Evolutionary conservation across 2,329 filamentous ascomycete species (phyloP).

Genomic region (Fusarium nanum): DNA sequence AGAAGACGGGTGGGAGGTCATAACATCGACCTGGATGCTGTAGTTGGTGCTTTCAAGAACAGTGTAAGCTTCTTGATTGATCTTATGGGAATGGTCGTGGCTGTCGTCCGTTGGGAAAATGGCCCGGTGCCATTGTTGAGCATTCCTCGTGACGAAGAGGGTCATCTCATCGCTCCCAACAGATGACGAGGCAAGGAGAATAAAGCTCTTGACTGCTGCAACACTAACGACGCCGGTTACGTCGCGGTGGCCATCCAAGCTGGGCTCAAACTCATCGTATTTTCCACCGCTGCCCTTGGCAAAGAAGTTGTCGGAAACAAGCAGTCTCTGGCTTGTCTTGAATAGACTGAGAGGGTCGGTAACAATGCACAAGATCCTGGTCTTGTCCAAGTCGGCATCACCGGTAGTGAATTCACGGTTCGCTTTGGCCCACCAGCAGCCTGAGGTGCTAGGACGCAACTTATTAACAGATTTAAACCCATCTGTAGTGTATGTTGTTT

Average conservation of each 20-base stretch:
- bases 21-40: slow-evolving; percentile 95
- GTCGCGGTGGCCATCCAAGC: slow-evolving; percentile 77
- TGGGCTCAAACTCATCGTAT: slow-evolving; percentile 77
- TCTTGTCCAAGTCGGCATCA: slow-evolving; percentile 70
- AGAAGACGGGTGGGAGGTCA: slow-evolving; percentile 72
- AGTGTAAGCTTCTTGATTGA: slow-evolving; percentile 90
- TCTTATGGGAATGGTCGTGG: slow-evolving; percentile 72
- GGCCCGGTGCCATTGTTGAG: slow-evolving; percentile 87
- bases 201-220: slow-evolving; percentile 84
- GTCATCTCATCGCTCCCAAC: slow-evolving; percentile 88
- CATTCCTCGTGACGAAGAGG: slow-evolving; percentile 88
- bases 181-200: slow-evolving; percentile 85
- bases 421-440: slow-evolving; percentile 89
- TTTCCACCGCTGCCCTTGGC: slow-evolving; percentile 57
- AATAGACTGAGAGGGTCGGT: slow-evolving; percentile 77
- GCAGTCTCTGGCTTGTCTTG: slow-evolving; percentile 79
- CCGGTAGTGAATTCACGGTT: slow-evolving; percentile 79
- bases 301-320: slow-evolving; percentile 89
- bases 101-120: slow-evolving; percentile 86
- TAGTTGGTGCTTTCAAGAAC: slow-evolving; percentile 96
- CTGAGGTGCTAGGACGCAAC: slow-evolving; percentile 75
- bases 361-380: slow-evolving; percentile 84
- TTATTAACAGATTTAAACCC: slow-evolving; percentile 79
- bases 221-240: slow-evolving; percentile 85
- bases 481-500: slow-evolving; percentile 81